Conservation (phyloP, 2,329 filamentous ascomycete species). For the Emericellopsis cladophorae region DNA sequence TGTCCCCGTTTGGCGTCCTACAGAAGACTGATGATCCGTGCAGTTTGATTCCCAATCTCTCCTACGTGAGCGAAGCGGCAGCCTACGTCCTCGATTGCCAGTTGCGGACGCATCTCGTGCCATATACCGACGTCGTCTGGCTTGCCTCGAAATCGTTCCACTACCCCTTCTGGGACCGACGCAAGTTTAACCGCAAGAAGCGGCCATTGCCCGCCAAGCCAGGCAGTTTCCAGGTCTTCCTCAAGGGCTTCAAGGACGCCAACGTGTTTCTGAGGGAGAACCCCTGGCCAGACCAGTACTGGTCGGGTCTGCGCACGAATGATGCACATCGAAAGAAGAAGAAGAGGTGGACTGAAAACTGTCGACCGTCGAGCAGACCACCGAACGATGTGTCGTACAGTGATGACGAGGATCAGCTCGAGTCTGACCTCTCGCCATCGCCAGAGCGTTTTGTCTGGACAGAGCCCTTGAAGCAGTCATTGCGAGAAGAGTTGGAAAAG, state of each 20-base stretch:
- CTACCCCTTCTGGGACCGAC: constrained; percentile 94
- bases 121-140: constrained; percentile 90
- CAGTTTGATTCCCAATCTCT: constrained; percentile 87
- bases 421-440: constrained; percentile 31
- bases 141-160: constrained; percentile 95
- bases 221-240: constrained; percentile 93
- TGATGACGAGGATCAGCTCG: constrained; percentile 41
- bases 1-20: not conserved
- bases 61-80: constrained; percentile 94
- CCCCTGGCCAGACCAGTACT: constrained; percentile 89
- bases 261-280: constrained; percentile 91
- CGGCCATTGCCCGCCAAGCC: constrained; percentile 80
- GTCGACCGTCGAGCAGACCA: constrained; percentile 45
- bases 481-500: constrained; percentile 91
- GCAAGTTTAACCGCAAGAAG: constrained; percentile 76
- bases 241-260: constrained; percentile 94
- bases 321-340: constrained; percentile 56
- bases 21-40: constrained; percentile 6
- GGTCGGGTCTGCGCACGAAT: constrained; percentile 54
- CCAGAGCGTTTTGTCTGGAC: constrained; percentile 69
- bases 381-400: constrained; percentile 51
- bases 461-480: constrained; percentile 74
- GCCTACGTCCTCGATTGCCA: constrained; percentile 91
- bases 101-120: constrained; percentile 81
- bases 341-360: constrained; percentile 65